Conservation (phyloP, 2,329 filamentous ascomycete species). For the Penicillium sp. region DNA sequence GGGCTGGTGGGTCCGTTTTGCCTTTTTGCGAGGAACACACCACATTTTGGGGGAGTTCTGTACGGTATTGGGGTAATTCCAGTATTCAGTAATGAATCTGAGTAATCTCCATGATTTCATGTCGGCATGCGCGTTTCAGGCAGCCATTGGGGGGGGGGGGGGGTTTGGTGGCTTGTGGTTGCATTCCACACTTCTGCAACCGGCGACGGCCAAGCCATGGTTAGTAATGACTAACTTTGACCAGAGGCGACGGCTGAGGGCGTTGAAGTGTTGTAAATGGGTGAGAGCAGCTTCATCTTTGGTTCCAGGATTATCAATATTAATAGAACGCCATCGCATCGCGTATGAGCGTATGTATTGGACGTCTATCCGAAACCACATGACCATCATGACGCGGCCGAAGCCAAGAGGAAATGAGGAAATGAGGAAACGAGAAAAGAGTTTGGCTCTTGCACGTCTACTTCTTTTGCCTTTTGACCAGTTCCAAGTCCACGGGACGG, state of each 20-base stretch:
- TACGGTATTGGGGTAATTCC: conserved; percentile 4
- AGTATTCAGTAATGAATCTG: no score
- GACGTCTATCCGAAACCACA: conserved; percentile 21
- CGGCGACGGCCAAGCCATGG: no score
- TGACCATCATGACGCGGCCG: conserved; percentile 27
- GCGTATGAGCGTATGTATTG: conserved; percentile 3
- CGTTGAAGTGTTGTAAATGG: no score
- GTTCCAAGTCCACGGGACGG: conserved; percentile 22
- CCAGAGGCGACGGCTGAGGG: no score
- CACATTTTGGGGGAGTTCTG: neutral
- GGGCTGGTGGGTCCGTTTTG: conserved; percentile 1
- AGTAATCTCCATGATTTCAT: neutral
- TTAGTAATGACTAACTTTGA: no score
- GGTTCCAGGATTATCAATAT: no score
- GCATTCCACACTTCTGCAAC: conserved; percentile 9
- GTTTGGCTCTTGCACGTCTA: neutral
- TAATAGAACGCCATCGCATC: conserved; percentile 9
- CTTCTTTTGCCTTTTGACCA: neutral
- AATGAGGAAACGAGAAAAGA: neutral
- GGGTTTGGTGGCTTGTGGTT: conserved; percentile 6
- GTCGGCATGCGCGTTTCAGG: conserved; percentile 18
- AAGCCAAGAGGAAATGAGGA: neutral
- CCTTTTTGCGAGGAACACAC: conserved; percentile 2
- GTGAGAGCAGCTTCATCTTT: no score
- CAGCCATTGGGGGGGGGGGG: no score